Conservation (phyloP, 1,284 basidiomycete genomes). For the Mycena sp. region DNA sequence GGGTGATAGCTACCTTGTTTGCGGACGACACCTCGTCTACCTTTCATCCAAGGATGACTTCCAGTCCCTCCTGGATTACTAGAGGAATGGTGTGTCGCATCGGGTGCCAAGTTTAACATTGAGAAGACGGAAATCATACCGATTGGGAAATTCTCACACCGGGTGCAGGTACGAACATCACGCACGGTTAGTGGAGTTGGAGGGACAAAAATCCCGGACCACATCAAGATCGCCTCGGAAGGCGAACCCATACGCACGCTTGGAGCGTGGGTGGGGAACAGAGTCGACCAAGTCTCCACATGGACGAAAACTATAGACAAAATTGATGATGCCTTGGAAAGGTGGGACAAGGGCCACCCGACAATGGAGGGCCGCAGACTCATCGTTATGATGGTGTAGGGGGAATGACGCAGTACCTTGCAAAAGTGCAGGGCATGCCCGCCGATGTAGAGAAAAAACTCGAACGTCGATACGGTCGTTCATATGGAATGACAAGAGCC, state of each 20-base stretch:
- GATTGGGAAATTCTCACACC: no score
- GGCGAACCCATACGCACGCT: constrained; percentile 28
- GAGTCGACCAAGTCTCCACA: constrained; percentile 4
- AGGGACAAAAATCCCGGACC: constrained; percentile 9
- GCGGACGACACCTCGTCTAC: constrained; percentile 31
- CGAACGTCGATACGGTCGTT: constrained; percentile 9
- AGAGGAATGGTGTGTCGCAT: constrained; percentile 32
- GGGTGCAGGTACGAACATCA: neutral
- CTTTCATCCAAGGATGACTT: constrained; percentile 27
- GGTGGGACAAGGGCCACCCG: constrained; percentile 28
- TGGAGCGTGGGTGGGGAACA: constrained; percentile 34
- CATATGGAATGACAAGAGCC: constrained; percentile 20
- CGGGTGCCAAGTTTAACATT: constrained; percentile 24
- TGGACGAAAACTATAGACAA: constrained; percentile 30
- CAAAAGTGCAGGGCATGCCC: no score
- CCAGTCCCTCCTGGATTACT: constrained; percentile 19
- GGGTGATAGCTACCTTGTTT: constrained; percentile 28
- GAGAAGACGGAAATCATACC: constrained; percentile 32
- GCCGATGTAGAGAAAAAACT: constrained; percentile 11
- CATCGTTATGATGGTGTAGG: constrained; percentile 30
- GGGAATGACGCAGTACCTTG: constrained; percentile 30
- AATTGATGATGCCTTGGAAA: constrained; percentile 23
- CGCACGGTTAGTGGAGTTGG: constrained; percentile 9
- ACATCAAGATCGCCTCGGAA: constrained; percentile 24
- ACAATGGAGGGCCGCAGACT: constrained; percentile 32